Evolutionary conservation across 2,329 filamentous ascomycete species (phyloP).

Genomic region (Dactylellina parvicollis): DNA sequence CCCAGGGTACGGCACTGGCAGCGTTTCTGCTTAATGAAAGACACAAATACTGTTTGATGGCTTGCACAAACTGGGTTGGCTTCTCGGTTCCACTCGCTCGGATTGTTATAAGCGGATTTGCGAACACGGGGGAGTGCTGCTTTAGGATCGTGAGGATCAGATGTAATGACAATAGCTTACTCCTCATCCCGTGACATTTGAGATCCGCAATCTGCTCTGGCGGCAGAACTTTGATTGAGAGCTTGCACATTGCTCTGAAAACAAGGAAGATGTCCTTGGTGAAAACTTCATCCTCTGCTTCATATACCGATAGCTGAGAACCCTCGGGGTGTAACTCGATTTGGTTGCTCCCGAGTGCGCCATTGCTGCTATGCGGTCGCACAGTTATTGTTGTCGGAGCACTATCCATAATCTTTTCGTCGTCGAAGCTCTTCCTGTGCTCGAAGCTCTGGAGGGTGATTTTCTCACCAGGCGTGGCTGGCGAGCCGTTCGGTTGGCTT

Average conservation of each 20-base stretch:
- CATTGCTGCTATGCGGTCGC: slow-evolving; percentile 65
- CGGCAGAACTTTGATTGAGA: slow-evolving; percentile 89
- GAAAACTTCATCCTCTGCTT: slow-evolving; percentile 90
- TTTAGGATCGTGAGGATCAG: slow-evolving; percentile 94
- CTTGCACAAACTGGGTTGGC: slow-evolving; percentile 88
- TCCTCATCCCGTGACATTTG: slow-evolving; percentile 94
- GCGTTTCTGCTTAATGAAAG: slow-evolving; percentile 94
- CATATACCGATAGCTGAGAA: slow-evolving; percentile 67
- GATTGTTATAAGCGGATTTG: slow-evolving; percentile 90
- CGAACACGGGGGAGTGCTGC: slow-evolving; percentile 91
- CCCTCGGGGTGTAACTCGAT: slow-evolving; percentile 62
- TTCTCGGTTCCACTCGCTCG: slow-evolving; percentile 86
- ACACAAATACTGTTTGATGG: slow-evolving; percentile 95
- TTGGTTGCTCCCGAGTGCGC: slow-evolving; percentile 60
- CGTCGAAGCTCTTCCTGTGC: slow-evolving; percentile 73
- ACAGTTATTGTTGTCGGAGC: slow-evolving; percentile 73
- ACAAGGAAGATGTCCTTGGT: slow-evolving; percentile 97
- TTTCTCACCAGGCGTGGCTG: slow-evolving; percentile 64
- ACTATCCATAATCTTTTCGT: slow-evolving; percentile 73
- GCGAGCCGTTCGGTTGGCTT: slow-evolving; percentile 18
- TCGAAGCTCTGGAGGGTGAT: slow-evolving; percentile 76
- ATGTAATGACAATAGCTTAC: slow-evolving; percentile 93
- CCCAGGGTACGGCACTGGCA: slow-evolving; percentile 86
- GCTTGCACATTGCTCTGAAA: slow-evolving; percentile 95
- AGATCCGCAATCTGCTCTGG: slow-evolving; percentile 92